Percentiles rank a stretch among this genome's conserved stretches.
These are phyloP conservation scores for Brassica juncea DNA, from an alignment of 345 rosid species.

Conservation along the genomic window DNA sequence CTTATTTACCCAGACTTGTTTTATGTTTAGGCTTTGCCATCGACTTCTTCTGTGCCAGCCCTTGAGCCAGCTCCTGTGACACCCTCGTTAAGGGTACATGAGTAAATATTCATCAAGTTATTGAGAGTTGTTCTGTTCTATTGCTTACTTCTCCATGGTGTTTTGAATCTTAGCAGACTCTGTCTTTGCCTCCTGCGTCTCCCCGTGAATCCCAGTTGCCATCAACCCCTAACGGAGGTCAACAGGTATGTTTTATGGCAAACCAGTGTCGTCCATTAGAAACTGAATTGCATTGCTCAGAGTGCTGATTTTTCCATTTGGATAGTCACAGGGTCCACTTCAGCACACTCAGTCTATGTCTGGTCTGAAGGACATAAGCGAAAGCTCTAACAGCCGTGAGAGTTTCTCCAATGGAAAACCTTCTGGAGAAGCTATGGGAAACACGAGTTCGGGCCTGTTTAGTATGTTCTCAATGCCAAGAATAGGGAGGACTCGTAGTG, in stretches of 20 bases:
- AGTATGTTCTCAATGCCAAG: conserved; percentile 36
- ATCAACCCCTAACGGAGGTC: conserved; percentile 44
- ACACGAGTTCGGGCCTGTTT: conserved; percentile 16
- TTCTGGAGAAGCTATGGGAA: conserved; percentile 29
- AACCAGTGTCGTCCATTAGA: not conserved
- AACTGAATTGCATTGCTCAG: not conserved
- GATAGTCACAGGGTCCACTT: conserved; percentile 41
- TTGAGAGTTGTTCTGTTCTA: not conserved
- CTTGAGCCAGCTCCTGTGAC: conserved; percentile 45
- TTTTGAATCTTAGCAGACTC: conserved; percentile 43
- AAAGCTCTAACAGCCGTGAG: conserved; percentile 12
- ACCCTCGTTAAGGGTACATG: conserved; percentile 50
- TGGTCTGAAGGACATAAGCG: conserved; percentile 51
- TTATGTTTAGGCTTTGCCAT: conserved; percentile 45
- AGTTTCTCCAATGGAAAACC: conserved; percentile 31
- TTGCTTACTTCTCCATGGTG: conserved; percentile 27
- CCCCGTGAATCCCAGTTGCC: conserved; percentile 46
- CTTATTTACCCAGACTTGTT: not conserved
- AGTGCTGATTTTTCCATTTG: not conserved
- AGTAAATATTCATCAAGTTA: not conserved
- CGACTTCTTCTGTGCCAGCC: conserved; percentile 37
- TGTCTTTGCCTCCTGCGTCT: conserved; percentile 49
- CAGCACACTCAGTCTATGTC: conserved; percentile 39
- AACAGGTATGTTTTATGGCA: conserved; percentile 48
- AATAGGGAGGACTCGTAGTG: conserved; percentile 36